Conservation (phyloP, 352 stramenopile genomes). For the Globisporangium cederbergense region DNA sequence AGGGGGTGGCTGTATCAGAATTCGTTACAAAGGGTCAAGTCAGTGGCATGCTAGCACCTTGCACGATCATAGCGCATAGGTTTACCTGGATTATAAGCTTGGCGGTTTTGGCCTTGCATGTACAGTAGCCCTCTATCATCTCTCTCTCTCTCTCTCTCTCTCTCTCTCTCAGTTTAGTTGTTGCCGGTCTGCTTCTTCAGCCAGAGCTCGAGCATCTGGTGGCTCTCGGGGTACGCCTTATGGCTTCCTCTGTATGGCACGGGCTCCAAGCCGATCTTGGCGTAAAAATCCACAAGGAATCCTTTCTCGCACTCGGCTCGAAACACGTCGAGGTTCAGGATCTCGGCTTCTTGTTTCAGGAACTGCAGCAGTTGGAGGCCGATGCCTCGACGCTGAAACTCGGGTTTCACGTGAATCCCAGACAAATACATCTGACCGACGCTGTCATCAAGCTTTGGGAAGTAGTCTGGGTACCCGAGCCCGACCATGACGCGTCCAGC, state of each 20-base stretch:
- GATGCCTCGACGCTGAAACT: slow-evolving; percentile 21
- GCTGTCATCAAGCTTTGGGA: slow-evolving; percentile 18
- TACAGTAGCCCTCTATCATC: not conserved
- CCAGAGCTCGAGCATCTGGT: slow-evolving; percentile 44
- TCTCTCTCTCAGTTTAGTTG: not conserved
- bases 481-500: slow-evolving; percentile 13
- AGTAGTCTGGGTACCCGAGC: slow-evolving; percentile 31
- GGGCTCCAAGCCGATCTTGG: slow-evolving; percentile 18
- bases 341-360: slow-evolving; percentile 16
- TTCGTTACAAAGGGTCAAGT: too few species aligned
- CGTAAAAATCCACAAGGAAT: slow-evolving; percentile 25
- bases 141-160: too few species aligned
- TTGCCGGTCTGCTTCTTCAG: slow-evolving; percentile 9
- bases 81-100: too few species aligned
- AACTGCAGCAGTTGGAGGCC: slow-evolving; percentile 21
- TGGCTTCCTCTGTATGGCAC: slow-evolving; percentile 29
- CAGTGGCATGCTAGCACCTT: too few species aligned
- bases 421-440: slow-evolving; percentile 29
- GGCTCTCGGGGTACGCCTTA: slow-evolving; percentile 27
- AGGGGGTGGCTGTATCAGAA: too few species aligned
- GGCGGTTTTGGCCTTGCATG: too few species aligned
- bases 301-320: slow-evolving; percentile 33
- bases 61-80: too few species aligned
- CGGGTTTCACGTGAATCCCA: slow-evolving; percentile 19
- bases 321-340: slow-evolving; percentile 16